Base-by-base conservation (phyloP, 2,329 filamentous ascomycete genomes). In the Claviceps cyperi region DNA sequence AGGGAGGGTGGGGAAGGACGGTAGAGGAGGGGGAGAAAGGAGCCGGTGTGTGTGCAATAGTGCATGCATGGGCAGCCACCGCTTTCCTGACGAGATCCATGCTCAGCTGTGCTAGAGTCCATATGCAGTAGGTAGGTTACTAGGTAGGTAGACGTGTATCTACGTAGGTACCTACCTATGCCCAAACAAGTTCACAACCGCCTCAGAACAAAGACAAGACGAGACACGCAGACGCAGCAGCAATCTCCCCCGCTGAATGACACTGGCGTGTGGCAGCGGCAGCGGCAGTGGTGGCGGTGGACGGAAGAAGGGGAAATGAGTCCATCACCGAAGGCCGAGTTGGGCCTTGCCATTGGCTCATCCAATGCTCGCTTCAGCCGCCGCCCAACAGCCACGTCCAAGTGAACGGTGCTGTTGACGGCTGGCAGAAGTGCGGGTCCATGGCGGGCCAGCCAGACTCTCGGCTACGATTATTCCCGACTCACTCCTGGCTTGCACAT, bases 351-450 rank as follows among this genome's bases (percentile, higher is more conserved):
- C 46, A 50, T 50, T 50, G 48, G 48, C 43, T 44, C 15, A 17
- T 28, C 48, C 43, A 37, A 39, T 24, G 37, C n/a, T 43, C 37
- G 19, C 41, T 43, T 50, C 43, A 50, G 19, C 43, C 46, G 49
- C 43, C 28, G 43, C 38, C 43, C 19, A 43, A 36, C 17, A 28
- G 49, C 49, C 49, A 50, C 49, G 24, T 47, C 37, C 17, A 45
- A 13, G 43, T 46, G 35, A 32, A 32, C 28, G 17, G 28, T 17
- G 28, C n/a, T 11, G 41, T 49, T 45, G 41, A 32, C n/a, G 21
- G 6, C 19, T 43, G 21, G 43, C 43, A 45, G 24, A 44, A 28
- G 43, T 32, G 43, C 43, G 32, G 32, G 8, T 8, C 22, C 6
- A 15, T n/a, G 43, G 22, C 41, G 13, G 24, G 43, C 43, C 24